These are phyloP conservation scores for Penicillium pulvis DNA, from an alignment of 495 filamentous ascomycete genomes.

Conservation along the genomic window DNA sequence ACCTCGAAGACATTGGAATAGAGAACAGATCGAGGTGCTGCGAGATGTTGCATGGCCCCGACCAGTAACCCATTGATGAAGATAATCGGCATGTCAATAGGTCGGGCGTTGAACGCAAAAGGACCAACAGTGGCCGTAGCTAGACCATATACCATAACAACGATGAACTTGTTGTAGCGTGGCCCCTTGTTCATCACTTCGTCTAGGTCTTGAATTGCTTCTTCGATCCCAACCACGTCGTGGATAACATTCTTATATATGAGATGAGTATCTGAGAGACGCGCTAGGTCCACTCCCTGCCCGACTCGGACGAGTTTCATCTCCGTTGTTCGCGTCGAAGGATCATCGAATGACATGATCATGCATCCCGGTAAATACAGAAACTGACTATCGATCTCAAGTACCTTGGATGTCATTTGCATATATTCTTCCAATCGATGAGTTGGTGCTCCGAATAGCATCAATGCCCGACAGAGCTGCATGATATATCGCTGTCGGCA, in stretches of 20 bases:
- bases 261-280: conserved; percentile 76
- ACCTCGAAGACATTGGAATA: conserved; percentile 86
- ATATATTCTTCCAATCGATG: conserved; percentile 81
- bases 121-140: conserved; percentile 77
- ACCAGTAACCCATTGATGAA: conserved; percentile 84
- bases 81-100: conserved; percentile 82
- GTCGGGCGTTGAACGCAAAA: conserved; percentile 81
- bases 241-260: conserved; percentile 92
- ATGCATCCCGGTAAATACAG: conserved; percentile 89
- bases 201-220: conserved; percentile 70
- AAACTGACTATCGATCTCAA: conserved; percentile 86
- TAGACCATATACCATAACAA: conserved; percentile 75
- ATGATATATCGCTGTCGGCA: conserved; percentile 80
- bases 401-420: conserved; percentile 81
- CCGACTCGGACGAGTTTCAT: conserved; percentile 77
- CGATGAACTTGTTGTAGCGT: conserved; percentile 64
- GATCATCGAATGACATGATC: conserved; percentile 91
- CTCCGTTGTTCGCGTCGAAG: conserved; percentile 82
- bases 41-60: conserved; percentile 73
- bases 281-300: conserved; percentile 80
- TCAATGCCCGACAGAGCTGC: conserved; percentile 80
- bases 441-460: conserved; percentile 75
- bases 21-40: conserved; percentile 75
- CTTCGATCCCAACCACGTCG: conserved; percentile 78
- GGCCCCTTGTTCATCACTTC: conserved; percentile 64